Base-by-base conservation (phyloP, 1,284 basidiomycete species). In the Melampsora americana region DNA sequence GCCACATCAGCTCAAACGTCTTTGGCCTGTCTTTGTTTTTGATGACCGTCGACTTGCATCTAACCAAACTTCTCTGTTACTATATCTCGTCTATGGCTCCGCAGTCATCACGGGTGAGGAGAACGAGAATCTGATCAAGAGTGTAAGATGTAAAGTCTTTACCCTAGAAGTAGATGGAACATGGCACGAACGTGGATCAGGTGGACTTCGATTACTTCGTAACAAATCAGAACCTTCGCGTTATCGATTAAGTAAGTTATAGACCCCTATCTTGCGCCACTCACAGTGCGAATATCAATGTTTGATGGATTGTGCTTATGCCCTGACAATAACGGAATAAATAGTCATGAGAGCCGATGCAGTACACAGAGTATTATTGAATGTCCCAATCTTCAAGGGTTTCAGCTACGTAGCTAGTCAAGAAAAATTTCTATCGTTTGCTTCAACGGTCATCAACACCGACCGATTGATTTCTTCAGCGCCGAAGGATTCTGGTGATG, bases 271-370 rank as follows among this genome's bases (percentile, higher is more conserved):
- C 35, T 44, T n/a, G 35, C 30, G 3, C 14, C 14, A 28, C 60
- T 26, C 14, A 16, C 50, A 20, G 50, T n/a, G n/a, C n/a, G n/a
- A n/a, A n/a, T 18, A 26, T 53, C 18, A 3, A 26, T 20, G 50
- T 18, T 53, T 18, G 23, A 20, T 20, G 4, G 12, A 5, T 12
- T 20, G 12, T 20, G 12, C 23, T 53, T 53, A 53, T 20, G 18
- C 50, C 50, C 12, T 4, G 50, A 53, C 23, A 18, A 53, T 35
- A 35, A 35, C 9, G 5, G 35, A 9, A 32, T 56, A 35, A 9
- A 11, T 48, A 75, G 72, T 75, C 26, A 75, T 75, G 72, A 48
- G 72, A 68, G 72, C 72, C 32, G 72, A 75, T 68, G 72, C 72
- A 1, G 72, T 75, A 26, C 66, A 66, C 16, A 59, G 72, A 44